Base-by-base conservation (phyloP, 768 basidiomycete species). In the Arthromyces matolae region DNA sequence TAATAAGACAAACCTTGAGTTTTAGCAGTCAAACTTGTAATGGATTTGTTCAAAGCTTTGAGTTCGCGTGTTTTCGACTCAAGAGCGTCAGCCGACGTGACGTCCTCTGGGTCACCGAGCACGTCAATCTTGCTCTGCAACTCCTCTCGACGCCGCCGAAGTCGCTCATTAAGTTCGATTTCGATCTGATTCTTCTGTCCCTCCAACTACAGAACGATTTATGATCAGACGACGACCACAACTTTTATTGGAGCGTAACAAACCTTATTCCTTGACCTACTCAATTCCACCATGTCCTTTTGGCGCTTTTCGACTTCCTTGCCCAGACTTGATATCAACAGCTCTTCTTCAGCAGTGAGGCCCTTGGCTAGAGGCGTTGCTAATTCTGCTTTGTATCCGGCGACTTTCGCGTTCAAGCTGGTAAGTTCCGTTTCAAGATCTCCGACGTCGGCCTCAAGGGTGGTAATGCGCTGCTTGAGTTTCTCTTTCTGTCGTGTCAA, bases 81-180 rank as follows among this genome's bases (percentile, higher is more conserved):
- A 12, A 96, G 70, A 45, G 88, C 82, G 40, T 85, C 83, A 1
- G 72, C 68, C 0, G 86, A 81, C 18, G 75, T 70, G 10, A 76
- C 72, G 35, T 69, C 69, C 22, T 75, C 78, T 2, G 75, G 70
- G 32, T 84, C 84, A 16, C 80, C 86, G n/a, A 89, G 68, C 19
- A 77, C 69, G 53, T 96, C 93, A 9, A 97, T 68, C 62, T 87
- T 87, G 27, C 69, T 65, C 41, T 81, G 79, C 7, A 98, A 61
- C 55, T 94, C 95, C 41, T 91, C 86, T 35, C 82, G 77, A 20
- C 86, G 78, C 7, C 94, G 80, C 18, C 83, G 77, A 12, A 98
- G 74, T 56, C 84, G 84, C 64, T 99, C 96, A 53, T 88, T 91
- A 38, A 98, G 75, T 64, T 98, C 95, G 45, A 96, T 94, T 62